A percentile compares a stretch with the other conserved stretches of the same genome.
These are phyloP conservation scores for Colletotrichum euphorbiae DNA, from an alignment of 2,329 filamentous ascomycete genomes.

Conservation along the genomic window DNA sequence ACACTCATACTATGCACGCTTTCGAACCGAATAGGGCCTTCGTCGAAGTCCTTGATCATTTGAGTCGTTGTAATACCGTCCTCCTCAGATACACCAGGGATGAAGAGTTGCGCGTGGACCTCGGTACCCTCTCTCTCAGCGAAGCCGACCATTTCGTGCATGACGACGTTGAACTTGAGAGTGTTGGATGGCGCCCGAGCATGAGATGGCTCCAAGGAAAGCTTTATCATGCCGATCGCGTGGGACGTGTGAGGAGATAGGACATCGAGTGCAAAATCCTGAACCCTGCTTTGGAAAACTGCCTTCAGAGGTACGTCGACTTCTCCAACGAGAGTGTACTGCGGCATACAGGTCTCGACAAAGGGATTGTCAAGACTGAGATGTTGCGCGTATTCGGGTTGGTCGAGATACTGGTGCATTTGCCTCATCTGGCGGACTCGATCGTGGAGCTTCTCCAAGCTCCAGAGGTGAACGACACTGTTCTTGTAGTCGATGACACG, in stretches of 20 bases:
- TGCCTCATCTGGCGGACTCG: slow-evolving; percentile 93
- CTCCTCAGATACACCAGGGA: slow-evolving; percentile 89
- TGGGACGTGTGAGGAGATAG: slow-evolving; percentile 92
- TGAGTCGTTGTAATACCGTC: slow-evolving; percentile 94
- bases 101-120: slow-evolving; percentile 96
- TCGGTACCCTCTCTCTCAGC: slow-evolving; percentile 95
- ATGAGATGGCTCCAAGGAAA: slow-evolving; percentile 93
- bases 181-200: slow-evolving; percentile 92
- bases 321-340: slow-evolving; percentile 93
- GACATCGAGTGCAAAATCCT: slow-evolving; percentile 92
- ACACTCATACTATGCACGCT: slow-evolving; percentile 99
- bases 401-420: slow-evolving; percentile 95
- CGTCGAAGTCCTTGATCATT: slow-evolving; percentile 94
- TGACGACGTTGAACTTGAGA: slow-evolving; percentile 97
- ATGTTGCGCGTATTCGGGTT: slow-evolving; percentile 93
- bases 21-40: slow-evolving; percentile 91
- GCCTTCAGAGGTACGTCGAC: slow-evolving; percentile 91
- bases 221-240: slow-evolving; percentile 88
- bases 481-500: slow-evolving; percentile 92
- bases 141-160: slow-evolving; percentile 96
- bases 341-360: slow-evolving; percentile 88
- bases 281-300: slow-evolving; percentile 93
- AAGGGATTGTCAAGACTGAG: slow-evolving; percentile 95
- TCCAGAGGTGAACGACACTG: slow-evolving; percentile 91
- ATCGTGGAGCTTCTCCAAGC: slow-evolving; percentile 88